These are phyloP conservation scores for Zygosaccharomyces sapae DNA, from an alignment of 1,139 yeast genomes.

Conservation along the genomic window DNA sequence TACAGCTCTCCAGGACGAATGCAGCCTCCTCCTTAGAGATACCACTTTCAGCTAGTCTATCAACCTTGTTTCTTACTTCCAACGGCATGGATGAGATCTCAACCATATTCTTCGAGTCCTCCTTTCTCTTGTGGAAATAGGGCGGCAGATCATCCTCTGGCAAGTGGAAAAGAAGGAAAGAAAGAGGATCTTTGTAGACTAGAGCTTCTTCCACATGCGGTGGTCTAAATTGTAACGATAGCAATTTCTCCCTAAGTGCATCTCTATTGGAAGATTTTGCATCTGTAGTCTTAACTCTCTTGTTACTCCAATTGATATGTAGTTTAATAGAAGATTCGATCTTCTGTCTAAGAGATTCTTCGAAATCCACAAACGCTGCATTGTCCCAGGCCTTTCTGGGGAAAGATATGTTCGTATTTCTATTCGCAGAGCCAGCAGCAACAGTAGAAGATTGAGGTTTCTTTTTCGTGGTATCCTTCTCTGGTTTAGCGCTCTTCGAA, in stretches of 20 bases:
- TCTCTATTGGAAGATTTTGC: slow-evolving; percentile 18
- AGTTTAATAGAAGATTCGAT: slow-evolving; percentile 53
- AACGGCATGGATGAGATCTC: slow-evolving; percentile 42
- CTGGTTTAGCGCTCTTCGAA: slow-evolving; percentile 5
- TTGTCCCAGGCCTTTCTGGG: slow-evolving; percentile 64
- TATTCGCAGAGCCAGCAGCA: background rate
- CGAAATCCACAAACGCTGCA: slow-evolving; percentile 47
- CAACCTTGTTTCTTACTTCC: slow-evolving; percentile 43
- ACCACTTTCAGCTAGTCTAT: slow-evolving; percentile 62
- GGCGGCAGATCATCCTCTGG: slow-evolving; percentile 91
- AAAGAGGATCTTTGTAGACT: slow-evolving; percentile 60
- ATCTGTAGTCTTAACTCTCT: slow-evolving; percentile 22
- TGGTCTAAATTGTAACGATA: slow-evolving; percentile 59
- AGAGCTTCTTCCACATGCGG: slow-evolving; percentile 71
- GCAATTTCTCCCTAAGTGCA: slow-evolving; percentile 23
- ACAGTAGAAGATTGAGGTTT: background rate
- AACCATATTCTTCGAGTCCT: slow-evolving; percentile 46
- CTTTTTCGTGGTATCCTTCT: slow-evolving; percentile 10
- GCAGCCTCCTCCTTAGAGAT: slow-evolving; percentile 62
- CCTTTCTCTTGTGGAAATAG: slow-evolving; percentile 40
- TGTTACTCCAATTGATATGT: slow-evolving; percentile 52
- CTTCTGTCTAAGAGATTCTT: slow-evolving; percentile 43
- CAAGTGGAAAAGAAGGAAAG: slow-evolving; percentile 81
- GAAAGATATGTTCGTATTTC: slow-evolving; percentile 36
- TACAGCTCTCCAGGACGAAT: slow-evolving; percentile 42